phyloP scores from a whole-genome alignment of 2,329 filamentous ascomycete species.

The Teratosphaeria nubilosa region DNA sequence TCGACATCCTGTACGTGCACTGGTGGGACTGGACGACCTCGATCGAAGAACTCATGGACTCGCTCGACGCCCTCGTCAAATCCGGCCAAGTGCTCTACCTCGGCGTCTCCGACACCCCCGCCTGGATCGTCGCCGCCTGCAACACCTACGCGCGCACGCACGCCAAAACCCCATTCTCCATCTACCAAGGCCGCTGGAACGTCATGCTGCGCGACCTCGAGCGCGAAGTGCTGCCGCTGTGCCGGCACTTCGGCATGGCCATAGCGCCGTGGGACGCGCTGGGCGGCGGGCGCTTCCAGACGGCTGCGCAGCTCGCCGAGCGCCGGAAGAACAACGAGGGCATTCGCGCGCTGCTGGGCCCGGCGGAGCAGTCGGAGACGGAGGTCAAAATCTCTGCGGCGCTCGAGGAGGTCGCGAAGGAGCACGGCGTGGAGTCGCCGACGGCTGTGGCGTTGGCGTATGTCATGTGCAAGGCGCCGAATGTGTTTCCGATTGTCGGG shows the following conservation, averaged over 20 bases:
- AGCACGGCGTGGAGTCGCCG: constrained; percentile 36
- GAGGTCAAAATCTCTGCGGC: constrained; percentile 45
- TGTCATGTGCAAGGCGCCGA: constrained; percentile 49
- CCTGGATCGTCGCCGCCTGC: constrained; percentile 32
- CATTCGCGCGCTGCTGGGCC: constrained; percentile 19
- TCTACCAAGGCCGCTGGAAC: constrained; percentile 31
- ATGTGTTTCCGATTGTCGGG: constrained; percentile 65
- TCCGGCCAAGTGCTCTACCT: constrained; percentile 36
- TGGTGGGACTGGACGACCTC: constrained; percentile 33
- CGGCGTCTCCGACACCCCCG: constrained; percentile 35
- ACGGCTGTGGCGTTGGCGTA: constrained; percentile 51
- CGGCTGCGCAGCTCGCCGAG: constrained; percentile 35
- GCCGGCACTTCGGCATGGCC: constrained; percentile 31
- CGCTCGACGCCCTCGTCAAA: constrained; percentile 32
- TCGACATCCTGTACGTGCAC: constrained; percentile 43
- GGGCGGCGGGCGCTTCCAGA: constrained; percentile 34
- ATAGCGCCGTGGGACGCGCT: constrained; percentile 47
- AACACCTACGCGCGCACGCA: constrained; percentile 31
- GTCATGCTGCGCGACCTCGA: constrained; percentile 35
- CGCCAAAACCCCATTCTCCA: constrained; percentile 27
- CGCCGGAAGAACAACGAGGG: constrained; percentile 28
- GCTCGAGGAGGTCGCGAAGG: constrained; percentile 49
- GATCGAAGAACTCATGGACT: constrained; percentile 36
- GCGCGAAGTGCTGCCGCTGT: constrained; percentile 38
- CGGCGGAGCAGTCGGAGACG: constrained; percentile 29